Evolutionary conservation across 441 rosid species (phyloP).

Genomic region (Corymbia citriodora): DNA sequence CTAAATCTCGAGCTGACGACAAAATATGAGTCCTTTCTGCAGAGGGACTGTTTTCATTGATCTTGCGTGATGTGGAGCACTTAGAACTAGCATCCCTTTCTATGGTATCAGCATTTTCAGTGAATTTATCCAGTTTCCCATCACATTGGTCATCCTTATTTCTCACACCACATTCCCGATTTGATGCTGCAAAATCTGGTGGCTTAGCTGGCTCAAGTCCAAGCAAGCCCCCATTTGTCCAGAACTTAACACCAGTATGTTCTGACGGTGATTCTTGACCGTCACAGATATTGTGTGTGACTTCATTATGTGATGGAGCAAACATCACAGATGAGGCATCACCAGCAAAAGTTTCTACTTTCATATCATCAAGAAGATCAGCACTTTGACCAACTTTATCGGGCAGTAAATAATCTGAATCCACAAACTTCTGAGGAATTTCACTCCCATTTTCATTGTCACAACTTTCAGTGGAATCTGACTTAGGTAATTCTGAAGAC

Average conservation of each 20-base stretch:
- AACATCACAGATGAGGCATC: conserved; percentile 26
- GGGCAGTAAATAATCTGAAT: conserved; percentile 20
- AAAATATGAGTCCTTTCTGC: neutral
- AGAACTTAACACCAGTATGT: conserved; percentile 38
- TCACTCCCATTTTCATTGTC: conserved; percentile 19
- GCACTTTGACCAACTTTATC: conserved; percentile 14
- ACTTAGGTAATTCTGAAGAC: conserved; percentile 9
- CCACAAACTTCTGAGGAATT: conserved; percentile 22
- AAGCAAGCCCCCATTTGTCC: conserved; percentile 92
- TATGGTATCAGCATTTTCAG: conserved; percentile 21
- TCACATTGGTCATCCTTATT: conserved; percentile 15
- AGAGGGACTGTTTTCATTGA: neutral
- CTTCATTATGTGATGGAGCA: conserved; percentile 25
- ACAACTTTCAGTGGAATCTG: conserved; percentile 18
- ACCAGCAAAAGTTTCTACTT: conserved; percentile 18
- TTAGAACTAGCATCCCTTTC: conserved; percentile 25
- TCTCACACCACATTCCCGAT: conserved; percentile 16
- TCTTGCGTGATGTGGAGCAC: conserved; percentile 17
- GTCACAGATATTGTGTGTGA: conserved; percentile 7
- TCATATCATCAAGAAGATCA: conserved; percentile 19
- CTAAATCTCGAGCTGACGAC: conserved; percentile 15
- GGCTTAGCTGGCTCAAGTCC: conserved; percentile 95
- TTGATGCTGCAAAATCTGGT: conserved; percentile 62
- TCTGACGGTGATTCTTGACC: conserved; percentile 39
- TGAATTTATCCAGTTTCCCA: conserved; percentile 17